A percentile compares a stretch with the other conserved stretches of the same genome.
Conservation (phyloP, 345 rosid genomes). For the Psidium guajava region DNA sequence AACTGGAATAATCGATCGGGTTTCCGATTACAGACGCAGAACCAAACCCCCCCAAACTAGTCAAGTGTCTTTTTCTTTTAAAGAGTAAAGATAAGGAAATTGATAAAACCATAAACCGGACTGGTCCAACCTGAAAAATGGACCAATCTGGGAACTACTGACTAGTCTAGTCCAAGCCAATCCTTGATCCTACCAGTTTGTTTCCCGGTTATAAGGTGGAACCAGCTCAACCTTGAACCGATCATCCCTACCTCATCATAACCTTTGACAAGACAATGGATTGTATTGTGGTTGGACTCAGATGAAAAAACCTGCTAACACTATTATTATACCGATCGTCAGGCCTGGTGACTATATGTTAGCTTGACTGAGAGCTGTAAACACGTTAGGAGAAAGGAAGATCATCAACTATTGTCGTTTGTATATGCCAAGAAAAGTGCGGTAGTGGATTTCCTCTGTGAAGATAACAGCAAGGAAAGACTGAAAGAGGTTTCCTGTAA, state of each 20-base stretch:
- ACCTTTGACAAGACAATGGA: background rate
- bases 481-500: background rate
- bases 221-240: no score
- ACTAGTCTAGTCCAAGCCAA: no score
- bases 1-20: no score
- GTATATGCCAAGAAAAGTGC: background rate
- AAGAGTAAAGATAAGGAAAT: no score
- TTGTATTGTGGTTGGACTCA: background rate
- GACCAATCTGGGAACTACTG: no score
- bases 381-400: background rate
- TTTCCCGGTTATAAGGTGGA: no score
- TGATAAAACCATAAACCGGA: no score
- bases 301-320: background rate
- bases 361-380: background rate
- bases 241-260: background rate
- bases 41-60: no score
- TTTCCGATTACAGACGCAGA: no score
- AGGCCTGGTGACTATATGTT: background rate
- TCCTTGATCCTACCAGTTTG: no score
- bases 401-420: background rate
- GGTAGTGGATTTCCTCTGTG: background rate
- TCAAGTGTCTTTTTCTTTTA: no score
- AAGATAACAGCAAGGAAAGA: background rate
- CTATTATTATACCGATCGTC: background rate
- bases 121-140: no score